phyloP scores from a whole-genome alignment of 768 basidiomycete species.

The Termitomyces sp. region DNA sequence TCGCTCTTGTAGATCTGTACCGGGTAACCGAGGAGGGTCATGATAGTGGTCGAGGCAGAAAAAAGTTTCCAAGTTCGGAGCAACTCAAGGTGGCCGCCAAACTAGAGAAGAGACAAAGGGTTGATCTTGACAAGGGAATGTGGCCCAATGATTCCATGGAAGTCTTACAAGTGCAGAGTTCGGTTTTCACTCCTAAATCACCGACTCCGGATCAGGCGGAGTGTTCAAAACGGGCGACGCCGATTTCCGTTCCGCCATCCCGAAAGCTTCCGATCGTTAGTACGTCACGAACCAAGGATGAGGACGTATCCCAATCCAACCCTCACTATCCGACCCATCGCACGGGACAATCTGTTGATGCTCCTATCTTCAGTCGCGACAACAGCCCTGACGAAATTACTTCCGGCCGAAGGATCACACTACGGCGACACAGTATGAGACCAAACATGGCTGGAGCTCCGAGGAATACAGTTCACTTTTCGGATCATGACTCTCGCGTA shows the following conservation, averaged over 20 bases:
- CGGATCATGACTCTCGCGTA: conserved; percentile 37
- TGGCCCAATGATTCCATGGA: conserved; percentile 82
- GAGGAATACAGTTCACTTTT: conserved; percentile 42
- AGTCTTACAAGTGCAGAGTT: conserved; percentile 33
- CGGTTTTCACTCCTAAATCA: conserved; percentile 25
- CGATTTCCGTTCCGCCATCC: conserved; percentile 38
- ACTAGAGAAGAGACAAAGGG: conserved; percentile 29
- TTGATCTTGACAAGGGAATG: conserved; percentile 73
- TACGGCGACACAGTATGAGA: conserved; percentile 57
- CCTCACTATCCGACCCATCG: conserved; percentile 58
- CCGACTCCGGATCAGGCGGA: conserved; percentile 20
- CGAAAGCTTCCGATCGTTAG: conserved; percentile 55
- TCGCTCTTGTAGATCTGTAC: conserved; percentile 52
- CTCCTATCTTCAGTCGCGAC: conserved; percentile 44
- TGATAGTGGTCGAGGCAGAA: conserved; percentile 33
- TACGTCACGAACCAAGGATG: conserved; percentile 37
- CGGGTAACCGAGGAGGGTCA: conserved; percentile 72
- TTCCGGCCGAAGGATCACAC: conserved; percentile 34
- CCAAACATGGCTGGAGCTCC: conserved; percentile 21
- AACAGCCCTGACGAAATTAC: conserved; percentile 51
- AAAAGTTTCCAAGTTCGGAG: conserved; percentile 14
- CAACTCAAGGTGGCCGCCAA: conserved; percentile 16
- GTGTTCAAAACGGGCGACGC: conserved; percentile 18
- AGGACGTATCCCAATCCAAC: conserved; percentile 41
- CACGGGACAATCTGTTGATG: conserved; percentile 59